phyloP scores from a whole-genome alignment of 2,329 filamentous ascomycete genomes.

The Phialophora expanda region DNA sequence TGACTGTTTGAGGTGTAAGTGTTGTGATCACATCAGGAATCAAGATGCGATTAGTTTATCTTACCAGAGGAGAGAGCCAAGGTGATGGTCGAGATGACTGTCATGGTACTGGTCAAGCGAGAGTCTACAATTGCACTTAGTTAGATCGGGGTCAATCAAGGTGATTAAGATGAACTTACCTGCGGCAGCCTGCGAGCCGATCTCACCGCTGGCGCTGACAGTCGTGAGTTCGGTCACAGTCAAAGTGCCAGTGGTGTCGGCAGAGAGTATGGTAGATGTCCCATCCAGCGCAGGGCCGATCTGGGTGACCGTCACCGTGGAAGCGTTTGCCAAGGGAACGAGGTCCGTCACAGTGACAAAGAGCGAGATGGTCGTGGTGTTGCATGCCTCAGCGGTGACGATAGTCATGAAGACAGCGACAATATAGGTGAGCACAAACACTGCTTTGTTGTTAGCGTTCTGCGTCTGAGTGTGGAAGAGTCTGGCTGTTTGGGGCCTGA shows the following conservation, averaged over 20 bases:
- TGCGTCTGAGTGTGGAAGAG: neutral
- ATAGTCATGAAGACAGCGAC: slow-evolving; percentile 12
- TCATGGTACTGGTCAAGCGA: slow-evolving; percentile 11
- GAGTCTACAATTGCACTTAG: slow-evolving; percentile 1
- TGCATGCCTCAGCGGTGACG: slow-evolving; percentile 17
- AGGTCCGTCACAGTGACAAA: slow-evolving; percentile 5
- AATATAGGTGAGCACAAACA: slow-evolving; percentile 8
- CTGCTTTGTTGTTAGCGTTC: neutral
- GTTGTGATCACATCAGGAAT: neutral
- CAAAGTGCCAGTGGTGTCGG: neutral
- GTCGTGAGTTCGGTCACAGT: neutral
- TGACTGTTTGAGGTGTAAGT: slow-evolving; percentile 18
- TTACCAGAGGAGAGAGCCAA: slow-evolving; percentile 13
- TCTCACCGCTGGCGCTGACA: slow-evolving; percentile 7
- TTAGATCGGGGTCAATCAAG: neutral
- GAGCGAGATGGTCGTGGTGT: slow-evolving; percentile 17
- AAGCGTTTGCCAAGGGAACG: neutral
- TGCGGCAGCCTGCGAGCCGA: neutral
- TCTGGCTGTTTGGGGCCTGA: neutral
- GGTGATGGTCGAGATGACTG: slow-evolving; percentile 2
- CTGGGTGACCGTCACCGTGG: slow-evolving; percentile 15
- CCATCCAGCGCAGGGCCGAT: neutral
- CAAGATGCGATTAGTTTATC: neutral
- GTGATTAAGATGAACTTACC: neutral
- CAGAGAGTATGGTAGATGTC: neutral